phyloP scores from a whole-genome alignment of 1,139 yeast species.

The Komagataea norvegica region DNA sequence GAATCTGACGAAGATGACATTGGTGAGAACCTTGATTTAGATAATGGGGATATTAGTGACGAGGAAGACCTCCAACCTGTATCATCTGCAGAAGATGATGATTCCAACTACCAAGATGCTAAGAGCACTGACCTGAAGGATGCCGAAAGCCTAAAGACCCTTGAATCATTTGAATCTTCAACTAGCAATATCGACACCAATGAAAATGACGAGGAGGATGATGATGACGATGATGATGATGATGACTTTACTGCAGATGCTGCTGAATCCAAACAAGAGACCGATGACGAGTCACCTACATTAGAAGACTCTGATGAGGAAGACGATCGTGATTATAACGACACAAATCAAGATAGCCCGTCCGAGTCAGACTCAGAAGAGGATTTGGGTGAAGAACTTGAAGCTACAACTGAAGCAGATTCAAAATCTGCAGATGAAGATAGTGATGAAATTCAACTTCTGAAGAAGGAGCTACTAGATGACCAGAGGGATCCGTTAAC shows the following conservation, averaged over 20 bases:
- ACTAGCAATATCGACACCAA: constrained; percentile 10
- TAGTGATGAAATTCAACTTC: constrained; percentile 18
- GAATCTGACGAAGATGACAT: constrained; percentile 15
- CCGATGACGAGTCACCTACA: constrained; percentile 11
- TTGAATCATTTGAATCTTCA: constrained; percentile 13
- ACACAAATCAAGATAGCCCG: constrained; percentile 7
- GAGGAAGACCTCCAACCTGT: constrained; percentile 13
- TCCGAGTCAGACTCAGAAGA: constrained; percentile 8
- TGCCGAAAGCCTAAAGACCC: constrained; percentile 18
- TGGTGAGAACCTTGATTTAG: constrained; percentile 17
- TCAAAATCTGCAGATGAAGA: constrained; percentile 15
- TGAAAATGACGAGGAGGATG: constrained; percentile 8
- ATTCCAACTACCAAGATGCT: constrained; percentile 16
- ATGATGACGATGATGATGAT: constrained; percentile 3
- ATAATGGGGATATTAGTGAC: constrained; percentile 11
- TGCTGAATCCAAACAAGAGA: too few relatives aligned
- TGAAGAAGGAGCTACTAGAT: constrained; percentile 33
- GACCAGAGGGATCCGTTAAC: constrained; percentile 28
- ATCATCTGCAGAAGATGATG: constrained; percentile 23
- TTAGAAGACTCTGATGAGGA: constrained; percentile 16
- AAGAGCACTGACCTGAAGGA: constrained; percentile 11
- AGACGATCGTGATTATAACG: constrained; percentile 16
- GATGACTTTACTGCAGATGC: too few relatives aligned
- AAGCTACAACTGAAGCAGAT: constrained; percentile 8
- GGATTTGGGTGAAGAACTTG: constrained; percentile 13